A percentile compares a stretch with the other conserved stretches of the same genome.
phyloP scores from a whole-genome alignment of 371 early-diverging fungal genomes.

The Dichotomocladium elegans region DNA sequence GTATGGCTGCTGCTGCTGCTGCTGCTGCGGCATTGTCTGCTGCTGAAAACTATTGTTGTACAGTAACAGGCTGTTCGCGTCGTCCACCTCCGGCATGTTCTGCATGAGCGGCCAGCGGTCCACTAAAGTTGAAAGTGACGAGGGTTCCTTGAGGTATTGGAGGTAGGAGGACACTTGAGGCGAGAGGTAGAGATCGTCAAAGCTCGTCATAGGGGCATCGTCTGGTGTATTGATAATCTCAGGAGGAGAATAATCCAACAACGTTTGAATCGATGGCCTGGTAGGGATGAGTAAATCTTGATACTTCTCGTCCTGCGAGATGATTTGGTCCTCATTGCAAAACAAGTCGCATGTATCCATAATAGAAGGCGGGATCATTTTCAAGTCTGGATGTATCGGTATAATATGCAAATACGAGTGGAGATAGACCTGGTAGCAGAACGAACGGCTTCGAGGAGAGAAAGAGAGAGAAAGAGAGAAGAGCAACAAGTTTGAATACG shows the following conservation, averaged over 20 bases:
- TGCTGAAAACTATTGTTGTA: slow-evolving; percentile 4
- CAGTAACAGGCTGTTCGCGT: background rate
- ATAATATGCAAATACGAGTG: background rate
- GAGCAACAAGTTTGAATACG: background rate
- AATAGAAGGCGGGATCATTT: background rate
- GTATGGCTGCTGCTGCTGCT: slow-evolving; percentile 4
- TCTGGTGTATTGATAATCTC: slow-evolving; percentile 9
- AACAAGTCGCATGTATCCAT: background rate
- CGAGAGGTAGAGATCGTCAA: slow-evolving; percentile 9
- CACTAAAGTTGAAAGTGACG: background rate
- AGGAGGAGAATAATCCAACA: slow-evolving; percentile 13
- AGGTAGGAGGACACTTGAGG: slow-evolving; percentile 12
- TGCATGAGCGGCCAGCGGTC: too few relatives aligned
- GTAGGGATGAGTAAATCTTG: background rate
- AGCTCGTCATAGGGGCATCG: slow-evolving; percentile 9
- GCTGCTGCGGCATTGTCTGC: background rate
- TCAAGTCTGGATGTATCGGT: background rate
- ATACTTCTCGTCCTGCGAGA: background rate
- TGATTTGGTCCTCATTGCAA: background rate
- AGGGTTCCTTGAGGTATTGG: slow-evolving; percentile 12
- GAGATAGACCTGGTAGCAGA: too few relatives aligned
- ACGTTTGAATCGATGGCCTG: background rate
- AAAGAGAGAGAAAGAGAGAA: background rate
- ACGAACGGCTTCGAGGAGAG: too few relatives aligned
- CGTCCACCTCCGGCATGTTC: background rate